Base-by-base conservation (phyloP, 495 filamentous ascomycete species). In the Lasiosphaeria hispida region DNA sequence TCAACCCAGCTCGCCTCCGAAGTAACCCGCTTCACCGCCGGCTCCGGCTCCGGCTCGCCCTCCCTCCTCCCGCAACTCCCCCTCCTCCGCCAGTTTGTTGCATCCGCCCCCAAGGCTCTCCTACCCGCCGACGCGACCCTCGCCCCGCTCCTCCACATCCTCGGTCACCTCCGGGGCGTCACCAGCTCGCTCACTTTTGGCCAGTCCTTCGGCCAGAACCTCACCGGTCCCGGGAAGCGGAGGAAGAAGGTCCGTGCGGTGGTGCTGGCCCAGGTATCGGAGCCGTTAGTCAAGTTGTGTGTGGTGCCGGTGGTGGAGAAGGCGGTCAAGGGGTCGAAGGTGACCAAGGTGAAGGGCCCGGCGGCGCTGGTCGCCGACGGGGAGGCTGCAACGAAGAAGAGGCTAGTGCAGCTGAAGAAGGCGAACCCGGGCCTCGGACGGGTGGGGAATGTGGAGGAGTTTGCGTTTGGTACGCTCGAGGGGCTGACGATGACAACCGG, bases 1-100 rank as follows among this genome's bases (percentile, higher is more conserved):
- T 30, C 52, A 0, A 59, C 61, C 10, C 61, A 60, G 15, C 33
- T 63, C 4, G 10, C 55, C 1, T 59, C 60, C 2, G 60, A 63
- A 30, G 35, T 63, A 1, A 15, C 55, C 14, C 45, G 52, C 45
- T 63, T 63, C 45, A 41, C 43, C 48, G 57, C 39, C 17, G 51
- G 43, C 5, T 58, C 60, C 17, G 52, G 39, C 13, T 42, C 51
- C 9, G 13, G 53, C 11, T 34, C 55, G 3, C 36, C 34, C 14
- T 39, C 49, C 37, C 50, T 59, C 30, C 36, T 59, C 0, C 10
- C 56, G n/a, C 57, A 58, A 35, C 60, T 63, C 5, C 56, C 60
- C 7, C 55, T 54, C 7, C 44, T 63, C 14, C 13, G 43, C 23
- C 17, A 37, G 1, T 63, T 63, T 23, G 14, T 63, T 10, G 35